These are phyloP conservation scores for Pseudogymnoascus sp. DNA, from an alignment of 2,329 filamentous ascomycete species.

Conservation along the genomic window DNA sequence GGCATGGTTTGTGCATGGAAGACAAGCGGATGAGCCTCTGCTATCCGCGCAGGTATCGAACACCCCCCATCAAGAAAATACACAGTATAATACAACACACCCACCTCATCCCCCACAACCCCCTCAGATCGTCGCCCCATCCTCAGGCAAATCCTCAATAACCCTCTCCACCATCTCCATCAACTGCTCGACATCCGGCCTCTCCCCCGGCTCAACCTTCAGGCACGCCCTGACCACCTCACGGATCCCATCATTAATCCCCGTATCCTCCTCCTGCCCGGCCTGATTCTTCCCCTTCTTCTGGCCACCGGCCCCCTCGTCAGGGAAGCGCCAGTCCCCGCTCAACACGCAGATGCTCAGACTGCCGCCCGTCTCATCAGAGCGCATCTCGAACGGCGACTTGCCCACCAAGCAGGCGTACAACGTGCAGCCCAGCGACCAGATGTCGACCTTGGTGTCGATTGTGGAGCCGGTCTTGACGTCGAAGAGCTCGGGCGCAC, in stretches of 20 bases:
- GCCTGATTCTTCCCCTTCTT: constrained; percentile 29
- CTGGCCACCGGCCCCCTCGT: constrained; percentile 59
- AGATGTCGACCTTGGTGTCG: constrained; percentile 96
- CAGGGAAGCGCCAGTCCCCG: constrained; percentile 94
- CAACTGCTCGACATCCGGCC: constrained; percentile 79
- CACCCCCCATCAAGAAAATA: constrained; percentile 4
- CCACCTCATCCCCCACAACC: not conserved
- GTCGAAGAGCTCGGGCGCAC: constrained; percentile 94
- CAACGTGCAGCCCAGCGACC: constrained; percentile 94
- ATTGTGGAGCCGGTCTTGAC: constrained; percentile 88
- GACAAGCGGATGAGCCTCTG: not conserved
- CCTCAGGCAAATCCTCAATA: constrained; percentile 58
- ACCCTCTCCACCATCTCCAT: constrained; percentile 70
- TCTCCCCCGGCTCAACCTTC: constrained; percentile 74
- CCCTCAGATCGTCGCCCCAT: constrained; percentile 30
- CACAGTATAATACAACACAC: constrained; percentile 2
- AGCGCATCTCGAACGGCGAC: constrained; percentile 90
- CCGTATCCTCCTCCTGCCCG: constrained; percentile 29
- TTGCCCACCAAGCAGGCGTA: constrained; percentile 96
- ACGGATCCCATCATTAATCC: constrained; percentile 73
- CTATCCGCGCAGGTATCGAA: not conserved
- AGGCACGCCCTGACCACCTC: constrained; percentile 83
- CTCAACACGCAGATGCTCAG: constrained; percentile 86
- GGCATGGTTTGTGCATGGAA: not conserved
- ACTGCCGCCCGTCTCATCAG: constrained; percentile 90